Evolutionary conservation across 352 stramenopile genomes (phyloP), one percentile per base, ranked within the genome.

Genomic region (Phytophthora citrophthora): DNA sequence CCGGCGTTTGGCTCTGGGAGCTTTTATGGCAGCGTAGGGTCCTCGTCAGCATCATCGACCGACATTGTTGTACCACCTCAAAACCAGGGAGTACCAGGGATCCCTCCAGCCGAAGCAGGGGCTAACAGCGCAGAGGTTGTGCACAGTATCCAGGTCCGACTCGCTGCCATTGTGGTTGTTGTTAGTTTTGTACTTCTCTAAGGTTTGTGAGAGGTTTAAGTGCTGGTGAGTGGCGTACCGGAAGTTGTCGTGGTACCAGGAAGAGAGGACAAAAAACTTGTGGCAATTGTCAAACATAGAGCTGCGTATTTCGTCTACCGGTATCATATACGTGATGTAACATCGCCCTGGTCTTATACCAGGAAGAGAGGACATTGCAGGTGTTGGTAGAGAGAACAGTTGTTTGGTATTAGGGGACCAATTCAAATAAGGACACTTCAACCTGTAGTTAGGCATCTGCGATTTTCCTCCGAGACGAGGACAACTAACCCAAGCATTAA

Each of bases 331-430:
- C 20, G 20, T 20, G 20, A 20, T 20, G 20, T 20, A 20, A 20
- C 20, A 31, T 31, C 1, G 27, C 10, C n/a, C n/a, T 49, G 43
- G 26, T 24, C 13, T 29, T 38, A 26, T 51, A 13, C 9, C 7
- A 23, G 10, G 26, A 5, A 55, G 18, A 46, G 49, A 56, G 48
- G 18, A 8, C 31, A 23, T n/a, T 24, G 12, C 48, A 55, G 23
- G 34, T 55, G 16, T 7, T 47, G 29, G 13, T 44, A 54, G 49
- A 66, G 58, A 54, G 49, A 53, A 20, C 15, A 55, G 32, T 49
- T 56, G 54, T 34, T 60, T 46, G 10, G 48, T 32, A 46, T 13
- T 23, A 4, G 52, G n/a, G 27, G 23, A 34, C 29, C 13, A 34
- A 34, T 34, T 34, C 29, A 13, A 13, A 34, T 34, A 34, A 34